These are phyloP conservation scores for Oryza brachyantha DNA, from an alignment of 176 grass and related monocot genomes.

Conservation along the genomic window DNA sequence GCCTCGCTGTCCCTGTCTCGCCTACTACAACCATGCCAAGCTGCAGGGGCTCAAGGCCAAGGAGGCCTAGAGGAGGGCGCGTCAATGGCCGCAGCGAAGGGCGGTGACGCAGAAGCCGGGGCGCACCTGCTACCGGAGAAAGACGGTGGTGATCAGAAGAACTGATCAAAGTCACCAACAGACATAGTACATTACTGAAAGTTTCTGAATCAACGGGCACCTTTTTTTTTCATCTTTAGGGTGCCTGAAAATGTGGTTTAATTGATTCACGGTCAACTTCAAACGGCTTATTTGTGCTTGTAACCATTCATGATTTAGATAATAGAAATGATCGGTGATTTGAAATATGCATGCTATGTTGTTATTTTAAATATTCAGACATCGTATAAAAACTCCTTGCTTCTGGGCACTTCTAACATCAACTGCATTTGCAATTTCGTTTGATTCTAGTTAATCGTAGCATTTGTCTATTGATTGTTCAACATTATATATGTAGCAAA, in stretches of 20 bases:
- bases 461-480: not conserved
- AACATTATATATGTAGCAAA: not conserved
- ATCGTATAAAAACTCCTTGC: too few relatives aligned
- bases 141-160: constrained; percentile 37
- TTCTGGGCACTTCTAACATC: too few relatives aligned
- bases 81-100: not conserved
- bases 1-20: too few relatives aligned
- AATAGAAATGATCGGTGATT: not conserved
- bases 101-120: constrained; percentile 41
- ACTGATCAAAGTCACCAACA: not conserved
- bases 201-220: not conserved
- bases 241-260: not conserved
- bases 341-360: not conserved
- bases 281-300: not conserved
- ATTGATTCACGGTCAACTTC: not conserved
- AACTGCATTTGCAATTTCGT: too few relatives aligned
- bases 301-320: not conserved
- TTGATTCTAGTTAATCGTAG: too few relatives aligned
- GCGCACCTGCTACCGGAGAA: constrained; percentile 39
- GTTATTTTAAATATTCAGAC: not conserved
- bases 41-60: constrained; percentile 73
- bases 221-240: not conserved
- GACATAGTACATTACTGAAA: not conserved
- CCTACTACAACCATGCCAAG: constrained; percentile 84
- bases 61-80: constrained; percentile 64